These are phyloP conservation scores for Stachybotrys elegans DNA, from an alignment of 2,329 filamentous ascomycete species.

Conservation along the genomic window DNA sequence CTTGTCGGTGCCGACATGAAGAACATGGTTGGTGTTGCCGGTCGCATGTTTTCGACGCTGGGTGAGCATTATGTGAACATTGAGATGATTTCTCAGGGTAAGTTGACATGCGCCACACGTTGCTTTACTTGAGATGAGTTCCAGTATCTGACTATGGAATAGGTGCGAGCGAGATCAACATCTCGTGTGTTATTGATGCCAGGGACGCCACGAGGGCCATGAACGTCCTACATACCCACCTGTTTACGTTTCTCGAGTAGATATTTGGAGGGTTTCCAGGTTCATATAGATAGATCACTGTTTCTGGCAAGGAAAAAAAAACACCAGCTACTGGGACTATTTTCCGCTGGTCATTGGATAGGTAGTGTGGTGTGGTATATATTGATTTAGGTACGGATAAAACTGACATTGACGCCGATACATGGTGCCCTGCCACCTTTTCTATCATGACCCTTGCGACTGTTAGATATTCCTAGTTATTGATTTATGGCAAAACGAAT, in stretches of 20 bases:
- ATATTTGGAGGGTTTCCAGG: too few relatives aligned
- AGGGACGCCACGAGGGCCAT: slow-evolving; percentile 87
- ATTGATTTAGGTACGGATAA: too few relatives aligned
- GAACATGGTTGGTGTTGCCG: slow-evolving; percentile 92
- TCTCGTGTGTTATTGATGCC: slow-evolving; percentile 94
- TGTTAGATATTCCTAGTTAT: too few relatives aligned
- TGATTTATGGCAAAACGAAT: too few relatives aligned
- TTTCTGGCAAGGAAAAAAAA: too few relatives aligned
- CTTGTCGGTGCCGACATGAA: slow-evolving; percentile 95
- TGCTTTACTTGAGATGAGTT: slow-evolving; percentile 3
- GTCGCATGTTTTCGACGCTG: slow-evolving; percentile 89
- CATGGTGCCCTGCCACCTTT: too few relatives aligned
- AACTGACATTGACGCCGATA: too few relatives aligned
- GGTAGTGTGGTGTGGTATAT: too few relatives aligned
- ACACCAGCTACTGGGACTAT: too few relatives aligned
- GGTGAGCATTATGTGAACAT: slow-evolving; percentile 94
- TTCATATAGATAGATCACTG: too few relatives aligned
- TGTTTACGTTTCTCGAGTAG: slow-evolving; percentile 90
- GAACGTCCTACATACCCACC: slow-evolving; percentile 92
- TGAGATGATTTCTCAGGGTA: slow-evolving; percentile 99
- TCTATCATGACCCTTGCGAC: too few relatives aligned
- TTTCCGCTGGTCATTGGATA: too few relatives aligned
- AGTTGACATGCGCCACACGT: slow-evolving; percentile 14
- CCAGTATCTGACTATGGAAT: slow-evolving; percentile 10
- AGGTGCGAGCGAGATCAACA: slow-evolving; percentile 99